phyloP scores from a whole-genome alignment of 2,329 filamentous ascomycete genomes.

The Ambrosiella cleistominuta region DNA sequence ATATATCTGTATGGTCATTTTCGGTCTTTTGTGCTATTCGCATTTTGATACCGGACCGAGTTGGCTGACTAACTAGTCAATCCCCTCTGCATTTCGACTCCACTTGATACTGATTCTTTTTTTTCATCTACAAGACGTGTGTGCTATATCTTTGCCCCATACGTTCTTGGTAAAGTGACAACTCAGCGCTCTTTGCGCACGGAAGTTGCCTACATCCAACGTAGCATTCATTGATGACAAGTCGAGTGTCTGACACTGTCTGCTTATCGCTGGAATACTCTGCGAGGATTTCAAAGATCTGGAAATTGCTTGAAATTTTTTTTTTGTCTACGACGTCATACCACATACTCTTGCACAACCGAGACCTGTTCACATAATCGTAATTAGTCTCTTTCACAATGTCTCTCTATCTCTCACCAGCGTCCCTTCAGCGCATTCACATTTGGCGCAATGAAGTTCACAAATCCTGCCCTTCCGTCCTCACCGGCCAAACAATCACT shows the following conservation, averaged over 20 bases:
- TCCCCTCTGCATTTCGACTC: not conserved
- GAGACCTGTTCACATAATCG: not conserved
- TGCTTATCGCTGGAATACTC: not conserved
- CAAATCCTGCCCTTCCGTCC: slow-evolving; percentile 19
- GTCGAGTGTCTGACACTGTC: not conserved
- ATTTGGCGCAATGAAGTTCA: slow-evolving; percentile 34
- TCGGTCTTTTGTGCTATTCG: too few species aligned
- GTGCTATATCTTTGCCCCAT: not conserved
- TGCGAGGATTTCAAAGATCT: not conserved
- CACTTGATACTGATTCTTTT: not conserved
- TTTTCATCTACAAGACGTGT: not conserved
- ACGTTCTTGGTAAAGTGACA: not conserved
- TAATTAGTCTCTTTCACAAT: not conserved
- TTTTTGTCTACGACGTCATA: not conserved
- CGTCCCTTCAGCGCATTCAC: slow-evolving; percentile 26
- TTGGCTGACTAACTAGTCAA: too few species aligned
- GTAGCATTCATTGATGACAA: not conserved
- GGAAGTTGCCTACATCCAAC: not conserved
- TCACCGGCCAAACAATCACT: slow-evolving; percentile 18
- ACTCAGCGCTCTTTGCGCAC: not conserved
- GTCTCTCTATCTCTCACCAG: slow-evolving; percentile 12
- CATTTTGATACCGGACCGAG: too few species aligned
- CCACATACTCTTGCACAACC: not conserved
- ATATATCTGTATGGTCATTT: too few species aligned
- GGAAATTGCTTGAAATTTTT: not conserved